Percentiles rank a stretch among this genome's conserved stretches.
These are phyloP conservation scores for Alternaria ventricosa DNA, from an alignment of 2,329 filamentous ascomycete species.

Conservation along the genomic window DNA sequence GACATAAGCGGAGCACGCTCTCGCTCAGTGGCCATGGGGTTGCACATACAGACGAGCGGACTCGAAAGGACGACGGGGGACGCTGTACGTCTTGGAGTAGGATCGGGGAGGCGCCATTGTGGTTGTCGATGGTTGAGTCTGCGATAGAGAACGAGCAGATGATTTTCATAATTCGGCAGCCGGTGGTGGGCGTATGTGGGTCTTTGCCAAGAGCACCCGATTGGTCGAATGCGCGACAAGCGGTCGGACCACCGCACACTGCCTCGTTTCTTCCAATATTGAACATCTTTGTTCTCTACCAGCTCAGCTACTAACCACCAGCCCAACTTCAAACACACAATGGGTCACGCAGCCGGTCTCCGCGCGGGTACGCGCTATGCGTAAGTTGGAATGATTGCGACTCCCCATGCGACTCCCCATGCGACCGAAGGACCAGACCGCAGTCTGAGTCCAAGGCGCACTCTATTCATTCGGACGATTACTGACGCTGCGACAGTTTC, in stretches of 20 bases:
- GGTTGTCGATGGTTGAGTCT: slow-evolving; percentile 44
- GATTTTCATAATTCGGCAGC: neutral
- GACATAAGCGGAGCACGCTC: slow-evolving; percentile 99
- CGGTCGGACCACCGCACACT: slow-evolving; percentile 9
- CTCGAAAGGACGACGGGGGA: slow-evolving; percentile 98
- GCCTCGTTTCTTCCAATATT: slow-evolving; percentile 4
- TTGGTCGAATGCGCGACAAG: neutral
- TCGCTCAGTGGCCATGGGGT: slow-evolving; percentile 90
- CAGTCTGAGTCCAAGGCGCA: neutral
- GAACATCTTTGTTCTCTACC: too few relatives aligned
- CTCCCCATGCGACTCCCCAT: slow-evolving; percentile 3
- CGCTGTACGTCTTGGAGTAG: slow-evolving; percentile 99
- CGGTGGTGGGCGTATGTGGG: neutral
- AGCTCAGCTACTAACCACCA: slow-evolving; percentile 25
- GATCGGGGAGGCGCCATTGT: slow-evolving; percentile 62
- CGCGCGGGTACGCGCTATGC: slow-evolving; percentile 53
- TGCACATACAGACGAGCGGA: slow-evolving; percentile 97
- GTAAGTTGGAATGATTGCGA: slow-evolving; percentile 29
- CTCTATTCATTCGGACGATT: neutral
- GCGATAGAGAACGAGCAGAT: neutral
- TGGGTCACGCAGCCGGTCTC: slow-evolving; percentile 61
- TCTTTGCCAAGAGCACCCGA: neutral
- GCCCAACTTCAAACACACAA: slow-evolving; percentile 47
- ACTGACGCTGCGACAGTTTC: slow-evolving; percentile 61
- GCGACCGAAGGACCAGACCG: neutral